Base-by-base conservation (phyloP, 805 yeast genomes). In the Candida sithepensis region DNA sequence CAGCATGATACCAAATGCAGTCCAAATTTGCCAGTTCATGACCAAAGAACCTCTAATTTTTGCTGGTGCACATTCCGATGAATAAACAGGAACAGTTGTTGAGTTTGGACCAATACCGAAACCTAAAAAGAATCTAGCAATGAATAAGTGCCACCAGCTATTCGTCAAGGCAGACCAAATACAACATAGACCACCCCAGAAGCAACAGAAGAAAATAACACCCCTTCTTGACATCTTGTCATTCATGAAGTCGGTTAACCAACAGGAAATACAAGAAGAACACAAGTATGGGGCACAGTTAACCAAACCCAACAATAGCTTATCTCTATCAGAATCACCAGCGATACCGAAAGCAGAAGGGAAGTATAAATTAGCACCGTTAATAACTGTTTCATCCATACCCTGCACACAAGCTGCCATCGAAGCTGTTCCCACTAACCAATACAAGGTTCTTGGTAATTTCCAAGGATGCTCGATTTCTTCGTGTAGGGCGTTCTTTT, bases 361-460 rank as follows among this genome's bases (percentile, higher is more conserved):
- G 61, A 80, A 84, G 60, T 78, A 79, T 44, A 84, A 64, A 46
- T 77, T 72, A 8, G 90, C 90, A 54, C 91, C 91, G 56, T 83
- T 84, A 50, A 84, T 78, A 20, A 85, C 88, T 7, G 87, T 71
- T 63, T 85, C 88, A 66, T 85, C 90, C 83, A 85, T 84, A 64
- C 91, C 90, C 63, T 84, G 89, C 33, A 84, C 85, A 19, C 86
- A 86, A 16, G 90, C 91, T 43, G 86, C 85, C 78, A 84, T 74
- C 1, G 89, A 83, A 16, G 85, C 81, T 52, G 82, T 75, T 12
- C 81, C 73, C 46, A 84, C 79, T 46, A 84, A 78, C 50, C 71
- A 79, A 51, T 78, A 63, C 56, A 84, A 68, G 50, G 73, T 78
- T 8, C 57, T 54, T 20, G 69, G 81, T 18, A 77, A 43, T 36